These are phyloP conservation scores for Aspergillus pseudoviridinutans DNA, from an alignment of 2,329 filamentous ascomycete genomes.

Conservation along the genomic window DNA sequence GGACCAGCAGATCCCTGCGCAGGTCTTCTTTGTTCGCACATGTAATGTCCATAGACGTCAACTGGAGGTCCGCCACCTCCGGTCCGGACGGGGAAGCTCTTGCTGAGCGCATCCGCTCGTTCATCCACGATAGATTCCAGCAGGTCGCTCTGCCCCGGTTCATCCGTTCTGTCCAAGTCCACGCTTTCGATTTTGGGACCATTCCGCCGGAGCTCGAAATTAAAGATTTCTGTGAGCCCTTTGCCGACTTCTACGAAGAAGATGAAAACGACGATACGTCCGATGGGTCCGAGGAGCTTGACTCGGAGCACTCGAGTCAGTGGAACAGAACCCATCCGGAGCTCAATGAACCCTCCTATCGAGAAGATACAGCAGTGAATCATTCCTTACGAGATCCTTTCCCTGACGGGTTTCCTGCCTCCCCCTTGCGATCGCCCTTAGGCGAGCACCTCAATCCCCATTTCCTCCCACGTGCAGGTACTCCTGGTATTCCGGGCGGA, in stretches of 20 bases:
- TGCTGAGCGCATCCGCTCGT: constrained; percentile 81
- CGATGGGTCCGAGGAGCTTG: constrained; percentile 33
- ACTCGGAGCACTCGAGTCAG: constrained; percentile 20
- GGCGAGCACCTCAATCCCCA: constrained; percentile 38
- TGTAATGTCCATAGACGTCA: constrained; percentile 93
- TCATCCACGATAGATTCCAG: constrained; percentile 95
- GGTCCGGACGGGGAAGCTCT: constrained; percentile 83
- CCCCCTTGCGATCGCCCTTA: constrained; percentile 32
- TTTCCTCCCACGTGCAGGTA: constrained; percentile 43
- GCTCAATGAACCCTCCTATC: constrained; percentile 26
- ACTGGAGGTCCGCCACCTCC: constrained; percentile 88
- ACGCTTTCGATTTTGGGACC: constrained; percentile 87
- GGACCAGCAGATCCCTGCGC: background rate
- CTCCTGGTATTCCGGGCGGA: constrained; percentile 46
- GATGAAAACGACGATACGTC: constrained; percentile 51
- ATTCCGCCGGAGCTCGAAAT: constrained; percentile 82
- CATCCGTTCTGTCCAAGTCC: constrained; percentile 92
- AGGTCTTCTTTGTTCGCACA: constrained; percentile 10
- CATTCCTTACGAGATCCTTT: constrained; percentile 26
- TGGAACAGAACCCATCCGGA: constrained; percentile 19
- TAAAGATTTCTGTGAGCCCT: constrained; percentile 93
- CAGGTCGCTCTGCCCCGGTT: constrained; percentile 86
- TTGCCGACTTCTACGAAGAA: constrained; percentile 93
- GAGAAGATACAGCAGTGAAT: constrained; percentile 27
- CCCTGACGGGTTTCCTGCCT: constrained; percentile 26